These are phyloP conservation scores for Leishmania gerbilli DNA, from an alignment of 208 protist species.

Conservation along the genomic window DNA sequence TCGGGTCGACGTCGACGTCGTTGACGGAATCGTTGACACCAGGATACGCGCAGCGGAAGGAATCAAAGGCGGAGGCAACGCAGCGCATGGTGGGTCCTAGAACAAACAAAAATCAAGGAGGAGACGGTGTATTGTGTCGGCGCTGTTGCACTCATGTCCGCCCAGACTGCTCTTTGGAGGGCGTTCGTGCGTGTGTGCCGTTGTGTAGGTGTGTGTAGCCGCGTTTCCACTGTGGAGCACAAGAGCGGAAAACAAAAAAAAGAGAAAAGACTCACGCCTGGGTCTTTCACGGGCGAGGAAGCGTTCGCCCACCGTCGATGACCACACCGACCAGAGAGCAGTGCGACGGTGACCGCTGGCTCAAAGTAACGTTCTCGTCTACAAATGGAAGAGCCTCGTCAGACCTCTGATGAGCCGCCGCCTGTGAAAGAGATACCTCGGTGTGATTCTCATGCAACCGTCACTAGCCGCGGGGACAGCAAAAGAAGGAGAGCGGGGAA, in stretches of 20 bases:
- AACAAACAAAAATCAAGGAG: not conserved
- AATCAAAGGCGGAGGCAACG: slow-evolving; percentile 26
- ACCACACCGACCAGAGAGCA: no score
- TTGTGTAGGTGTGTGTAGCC: not conserved
- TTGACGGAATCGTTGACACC: slow-evolving; percentile 39
- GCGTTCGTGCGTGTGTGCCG: not conserved
- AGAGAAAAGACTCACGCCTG: not conserved
- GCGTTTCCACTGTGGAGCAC: not conserved
- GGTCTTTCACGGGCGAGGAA: not conserved
- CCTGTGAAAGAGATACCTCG: not conserved
- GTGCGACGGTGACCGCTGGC: not conserved
- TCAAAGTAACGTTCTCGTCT: not conserved
- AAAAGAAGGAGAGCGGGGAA: not conserved
- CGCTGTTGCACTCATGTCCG: not conserved
- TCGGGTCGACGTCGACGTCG: slow-evolving; percentile 42
- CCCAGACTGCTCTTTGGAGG: no score
- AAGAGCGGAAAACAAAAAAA: not conserved
- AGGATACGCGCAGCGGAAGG: slow-evolving; percentile 26
- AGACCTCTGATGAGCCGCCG: not conserved
- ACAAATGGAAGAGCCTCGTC: not conserved
- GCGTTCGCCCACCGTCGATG: not conserved
- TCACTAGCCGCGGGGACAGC: not conserved
- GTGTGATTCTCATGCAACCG: not conserved
- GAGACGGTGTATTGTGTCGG: not conserved
- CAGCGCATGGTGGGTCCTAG: slow-evolving; percentile 8